A percentile compares a stretch with the other conserved stretches of the same genome.
Evolutionary conservation across 208 protist species (phyloP).

Genomic region (Leishmania aethiopica): DNA sequence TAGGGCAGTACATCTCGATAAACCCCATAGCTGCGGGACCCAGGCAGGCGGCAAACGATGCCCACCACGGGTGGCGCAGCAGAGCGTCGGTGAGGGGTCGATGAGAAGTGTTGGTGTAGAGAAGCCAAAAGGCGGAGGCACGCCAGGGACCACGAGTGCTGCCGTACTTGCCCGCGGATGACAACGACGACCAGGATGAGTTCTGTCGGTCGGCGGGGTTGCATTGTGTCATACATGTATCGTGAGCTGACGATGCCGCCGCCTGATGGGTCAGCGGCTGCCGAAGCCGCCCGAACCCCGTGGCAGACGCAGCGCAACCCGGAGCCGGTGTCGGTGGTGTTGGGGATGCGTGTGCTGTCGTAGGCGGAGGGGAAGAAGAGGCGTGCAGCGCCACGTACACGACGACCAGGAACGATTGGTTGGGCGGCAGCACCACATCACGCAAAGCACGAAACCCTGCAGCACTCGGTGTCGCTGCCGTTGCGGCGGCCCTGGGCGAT

Average conservation of each 20-base stretch:
- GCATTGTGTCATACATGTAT: not conserved
- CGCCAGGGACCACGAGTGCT: not conserved
- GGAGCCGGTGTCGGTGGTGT: not conserved
- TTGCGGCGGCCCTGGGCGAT: not conserved
- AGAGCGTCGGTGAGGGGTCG: conserved; percentile 41
- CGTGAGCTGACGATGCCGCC: not conserved
- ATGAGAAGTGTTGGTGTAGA: conserved; percentile 18
- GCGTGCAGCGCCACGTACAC: conserved; percentile 52
- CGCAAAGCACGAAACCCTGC: conserved; percentile 3
- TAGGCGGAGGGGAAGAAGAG: conserved; percentile 13
- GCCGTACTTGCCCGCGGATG: not conserved
- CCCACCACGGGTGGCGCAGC: conserved; percentile 49
- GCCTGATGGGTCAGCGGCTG: not conserved
- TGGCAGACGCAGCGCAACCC: not conserved
- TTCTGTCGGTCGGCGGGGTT: not conserved
- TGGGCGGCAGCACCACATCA: conserved; percentile 30
- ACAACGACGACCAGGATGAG: not conserved
- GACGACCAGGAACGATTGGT: conserved; percentile 41
- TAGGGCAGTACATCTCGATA: conserved; percentile 44
- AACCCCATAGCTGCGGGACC: conserved; percentile 43
- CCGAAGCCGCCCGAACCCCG: not conserved
- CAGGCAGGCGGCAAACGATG: conserved; percentile 36
- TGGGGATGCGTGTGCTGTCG: not conserved
- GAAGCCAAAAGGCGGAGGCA: conserved; percentile 2
- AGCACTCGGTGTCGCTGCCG: not conserved